Evolutionary conservation across 2,329 filamentous ascomycete species (phyloP), one percentile per base, ranked within the genome.

Genomic region (Metarhizium anisopliae): DNA sequence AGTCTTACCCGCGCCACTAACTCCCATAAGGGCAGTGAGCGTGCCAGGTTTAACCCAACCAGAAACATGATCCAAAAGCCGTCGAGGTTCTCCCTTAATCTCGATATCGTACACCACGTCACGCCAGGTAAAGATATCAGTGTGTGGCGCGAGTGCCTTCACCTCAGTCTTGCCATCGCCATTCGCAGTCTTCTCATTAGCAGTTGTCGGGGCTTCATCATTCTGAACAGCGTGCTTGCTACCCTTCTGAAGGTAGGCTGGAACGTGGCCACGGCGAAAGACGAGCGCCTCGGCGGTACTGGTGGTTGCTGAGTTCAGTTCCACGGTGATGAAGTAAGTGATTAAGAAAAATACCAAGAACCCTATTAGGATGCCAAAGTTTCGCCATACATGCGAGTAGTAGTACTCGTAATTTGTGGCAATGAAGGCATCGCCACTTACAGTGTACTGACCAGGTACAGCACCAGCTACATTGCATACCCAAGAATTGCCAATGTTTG

Each of bases 1-100:
- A 2, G 73, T 76, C 61, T 76, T 76, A 0, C 73, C 73, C 0
- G 73, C 73, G 30, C 73, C 73, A 25, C 65, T 82, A 0, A 84
- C 82, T 45, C 85, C 82, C 82, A 85, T 85, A 6, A 95, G 76
- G 2, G 90, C 90, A 3, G 90, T 95, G 38, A 95, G 73, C 1
- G 89, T 95, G 35, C 91, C 91, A 0, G 91, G 91, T 68, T 92
- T 92, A 56, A 96, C 89, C 88, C 89, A 95, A 6, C 91, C 91
- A 61, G 89, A 83, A 2, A 95, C 87, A 55, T 91, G 75, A 61
- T 95, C 85, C 53, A 96, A 72, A 58, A 96, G 67, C 18, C 86
- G 80, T n/a, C 89, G 81, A 1, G 77, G 72, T 60, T 89, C 81
- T 1, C 77, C 78, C 71, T 94, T 94, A 71, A 95, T 88, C 62